Evolutionary conservation across 2,329 filamentous ascomycete genomes (phyloP), one percentile per base, ranked within the genome.

Genomic region (Clonostachys rhizophaga): DNA sequence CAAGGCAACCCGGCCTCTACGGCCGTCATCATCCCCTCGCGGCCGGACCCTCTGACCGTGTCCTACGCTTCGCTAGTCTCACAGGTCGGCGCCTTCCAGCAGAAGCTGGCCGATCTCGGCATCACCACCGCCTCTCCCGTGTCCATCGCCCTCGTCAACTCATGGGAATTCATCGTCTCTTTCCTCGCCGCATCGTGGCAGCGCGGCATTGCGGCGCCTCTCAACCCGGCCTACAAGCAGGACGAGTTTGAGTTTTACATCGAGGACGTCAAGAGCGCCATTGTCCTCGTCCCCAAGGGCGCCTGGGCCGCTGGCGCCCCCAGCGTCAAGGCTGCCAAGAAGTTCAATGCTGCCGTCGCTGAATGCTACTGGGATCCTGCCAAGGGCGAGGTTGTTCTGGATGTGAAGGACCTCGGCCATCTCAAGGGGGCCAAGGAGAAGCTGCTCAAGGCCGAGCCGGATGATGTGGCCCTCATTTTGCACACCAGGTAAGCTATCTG

Each of bases 181-280:
- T 95, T 95, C 68, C 78, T 95, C 41, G 89, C 89, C n/a, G 79
- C 84, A 16, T 82, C 88, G n/a, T 90, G 86, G 82, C 89, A 94
- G 71, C 80, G 90, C 58, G 87, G 76, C 33, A 86, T 94, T 55
- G 89, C 89, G 8, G 90, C 90, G 4, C 90, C 89, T n/a, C 72
- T 95, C 54, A 95, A 95, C 66, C 83, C 89, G 39, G 86, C 84
- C 41, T 95, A 95, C 74, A 95, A 91, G 71, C 88, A 94, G 67
- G 84, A 84, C 48, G 89, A 95, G 66, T 94, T 92, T 63, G 89
- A 94, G 64, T 95, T 95, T 68, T 95, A 94, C 67, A 92, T 95
- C 59, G 86, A 91, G 54, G 89, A 95, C 62, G 75, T 95, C 56
- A 88, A 84, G 61, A 92, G 89, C 6, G 85, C 85, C 34, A 72